phyloP scores from a whole-genome alignment of 2,329 filamentous ascomycete genomes.

The Sclerotinia nivalis region DNA sequence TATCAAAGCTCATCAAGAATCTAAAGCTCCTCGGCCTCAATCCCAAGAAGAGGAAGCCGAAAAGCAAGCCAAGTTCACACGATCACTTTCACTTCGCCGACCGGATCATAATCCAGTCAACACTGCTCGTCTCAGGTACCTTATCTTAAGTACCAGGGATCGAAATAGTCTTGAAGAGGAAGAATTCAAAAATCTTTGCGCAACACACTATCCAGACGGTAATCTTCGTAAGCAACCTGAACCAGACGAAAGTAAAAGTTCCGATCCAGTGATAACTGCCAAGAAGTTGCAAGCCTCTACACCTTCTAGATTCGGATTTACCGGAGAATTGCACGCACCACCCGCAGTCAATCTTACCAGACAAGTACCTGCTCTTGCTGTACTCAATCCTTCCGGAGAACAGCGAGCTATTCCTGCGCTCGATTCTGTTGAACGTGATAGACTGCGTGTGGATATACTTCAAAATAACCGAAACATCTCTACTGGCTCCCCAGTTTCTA shows the following conservation, averaged over 20 bases:
- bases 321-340: neutral
- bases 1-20: neutral
- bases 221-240: neutral
- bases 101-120: neutral
- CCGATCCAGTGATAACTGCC: neutral
- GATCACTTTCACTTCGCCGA: neutral
- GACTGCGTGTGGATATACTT: neutral
- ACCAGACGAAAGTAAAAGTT: neutral
- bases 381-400: neutral
- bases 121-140: constrained; percentile 4
- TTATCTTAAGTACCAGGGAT: neutral
- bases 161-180: neutral
- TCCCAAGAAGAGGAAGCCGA: neutral
- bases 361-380: neutral
- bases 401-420: neutral
- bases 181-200: constrained; percentile 1
- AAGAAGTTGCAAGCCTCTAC: neutral
- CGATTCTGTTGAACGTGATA: neutral
- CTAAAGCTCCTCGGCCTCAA: neutral
- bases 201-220: neutral
- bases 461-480: constrained; percentile 4
- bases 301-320: neutral
- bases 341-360: neutral
- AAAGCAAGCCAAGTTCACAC: neutral
- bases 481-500: constrained; percentile 17